Evolutionary conservation across 1,284 basidiomycete genomes (phyloP), one percentile per base, ranked within the genome.

Genomic region (Termitomyces sp.): DNA sequence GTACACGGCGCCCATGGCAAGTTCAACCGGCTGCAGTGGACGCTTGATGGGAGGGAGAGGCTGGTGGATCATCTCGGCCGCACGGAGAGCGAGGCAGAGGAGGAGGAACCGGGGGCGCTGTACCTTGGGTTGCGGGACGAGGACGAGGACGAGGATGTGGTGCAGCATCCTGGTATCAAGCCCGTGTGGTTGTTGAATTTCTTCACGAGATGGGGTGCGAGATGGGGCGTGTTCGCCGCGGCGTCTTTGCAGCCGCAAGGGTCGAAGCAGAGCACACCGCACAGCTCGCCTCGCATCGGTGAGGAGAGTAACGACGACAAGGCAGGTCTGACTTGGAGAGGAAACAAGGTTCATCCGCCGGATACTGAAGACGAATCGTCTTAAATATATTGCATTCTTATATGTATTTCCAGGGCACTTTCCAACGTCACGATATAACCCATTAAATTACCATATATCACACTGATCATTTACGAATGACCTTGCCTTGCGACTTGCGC

Each of bases 11-110:
- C 80, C 1, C 78, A 82, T 61, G 83, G 81, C 39, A 67, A 69
- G 53, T 86, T 81, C 65, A 82, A 83, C 62, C 73, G 83, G 5
- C 67, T 86, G 56, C 86, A 90, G 65, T 83, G 83, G 82, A 82
- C 79, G 55, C 67, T 88, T 38, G 84, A 85, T 61, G 86, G 86
- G 5, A 62, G 65, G 36, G 77, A 80, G 65, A 70, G 80, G 44
- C 66, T 83, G 1, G 87, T 90, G 47, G 88, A 90, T 67, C 67
- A 71, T 36, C 64, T 81, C 41, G 88, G 88, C 12, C 72, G 87
- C 45, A 90, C 86, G 54, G 86, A 88, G 70, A 82, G 80, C 57
- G 88, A 90, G 68, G 87, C 76, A 21, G 85, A 85, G 62, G 88
- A 90, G 60, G 88, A 90, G 66, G 70, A 68, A 40, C 70, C 64